Base-by-base conservation (phyloP, 2,329 filamentous ascomycete species). In the Seiridium unicorne region DNA sequence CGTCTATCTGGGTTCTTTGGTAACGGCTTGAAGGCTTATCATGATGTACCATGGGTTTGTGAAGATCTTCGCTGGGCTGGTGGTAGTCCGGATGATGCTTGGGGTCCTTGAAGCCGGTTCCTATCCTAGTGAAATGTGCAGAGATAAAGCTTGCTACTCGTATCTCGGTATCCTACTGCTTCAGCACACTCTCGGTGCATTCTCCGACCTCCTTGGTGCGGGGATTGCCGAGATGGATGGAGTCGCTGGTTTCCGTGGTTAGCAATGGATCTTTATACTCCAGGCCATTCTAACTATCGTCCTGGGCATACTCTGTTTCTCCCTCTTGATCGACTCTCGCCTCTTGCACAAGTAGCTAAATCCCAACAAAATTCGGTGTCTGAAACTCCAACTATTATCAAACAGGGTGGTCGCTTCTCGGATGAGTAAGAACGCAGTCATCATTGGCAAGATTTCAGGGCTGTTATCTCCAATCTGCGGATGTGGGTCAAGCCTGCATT, bases 131-230 rank as follows among this genome's bases (percentile, higher is more conserved):
- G 70, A 70, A 73, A 73, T 61, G 64, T 69, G 61, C 70, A 67
- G 0, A 65, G 64, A 7, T 26, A 26, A 68, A 72, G 9, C 60
- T 70, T 0, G 64, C 67, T 0, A 63, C 61, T 3, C 65, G 70
- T 1, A 69, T 72, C n/a, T 64, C 70, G 4, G 66, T 62, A 26
- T 70, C 72, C 34, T 72, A 70, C 46, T 71, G 69, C 8, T 67
- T 86, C 0, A 87, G 87, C 0, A 86, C 88, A 0, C 73, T 90
- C 0, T 85, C 87, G 88, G 88, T 1, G 87, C 82, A 0, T 87
- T 87, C 62, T 84, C 83, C 67, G 84, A 85, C 8, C 75, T 87
- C 4, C 60, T 66, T 2, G 64, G 61, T 8, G 55, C 55, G 9
- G 60, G 48, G 1, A 62, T 66, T 26, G 78, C 76, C 1, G 74